A percentile compares a stretch with the other conserved stretches of the same genome.
Conservation (phyloP, 306 rosid species). For the Inga leiocalycina region DNA sequence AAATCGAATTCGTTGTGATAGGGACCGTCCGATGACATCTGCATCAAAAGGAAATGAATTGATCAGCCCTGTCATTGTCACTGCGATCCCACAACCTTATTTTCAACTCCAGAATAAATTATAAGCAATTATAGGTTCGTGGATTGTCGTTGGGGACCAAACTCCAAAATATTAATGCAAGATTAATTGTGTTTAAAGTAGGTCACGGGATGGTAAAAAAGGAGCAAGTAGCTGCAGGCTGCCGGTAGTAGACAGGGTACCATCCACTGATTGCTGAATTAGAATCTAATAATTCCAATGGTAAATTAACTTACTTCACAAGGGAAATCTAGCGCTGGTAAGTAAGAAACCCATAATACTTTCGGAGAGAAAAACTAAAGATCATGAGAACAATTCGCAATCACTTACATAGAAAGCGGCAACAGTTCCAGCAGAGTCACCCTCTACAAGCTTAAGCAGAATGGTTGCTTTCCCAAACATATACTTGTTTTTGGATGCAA, state of each 20-base stretch:
- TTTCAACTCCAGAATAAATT: conserved; percentile 1
- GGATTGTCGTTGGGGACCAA: neutral
- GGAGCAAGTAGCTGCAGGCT: conserved; percentile 29
- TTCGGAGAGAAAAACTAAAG: neutral
- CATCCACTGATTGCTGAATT: neutral
- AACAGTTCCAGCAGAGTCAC: conserved; percentile 95
- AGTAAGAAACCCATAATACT: neutral
- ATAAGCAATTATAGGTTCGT: neutral
- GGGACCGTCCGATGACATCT: conserved; percentile 97
- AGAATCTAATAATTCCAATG: conserved; percentile 10
- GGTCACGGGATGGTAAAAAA: conserved; percentile 13
- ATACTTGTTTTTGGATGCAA: conserved; percentile 75
- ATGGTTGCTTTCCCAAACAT: conserved; percentile 86
- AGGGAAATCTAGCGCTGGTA: neutral
- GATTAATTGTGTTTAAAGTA: conserved; percentile 19
- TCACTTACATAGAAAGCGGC: conserved; percentile 88
- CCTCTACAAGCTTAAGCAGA: conserved; percentile 84
- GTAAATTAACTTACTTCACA: neutral
- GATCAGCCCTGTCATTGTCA: conserved; percentile 20
- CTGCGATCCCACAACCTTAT: neutral
- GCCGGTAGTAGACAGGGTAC: neutral
- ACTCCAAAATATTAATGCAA: conserved; percentile 37
- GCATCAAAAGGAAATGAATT: neutral
- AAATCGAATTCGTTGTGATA: conserved; percentile 86
- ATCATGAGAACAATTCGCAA: neutral